These are phyloP conservation scores for Jasminum sambac DNA, from an alignment of 257 asterid genomes.

Conservation along the genomic window DNA sequence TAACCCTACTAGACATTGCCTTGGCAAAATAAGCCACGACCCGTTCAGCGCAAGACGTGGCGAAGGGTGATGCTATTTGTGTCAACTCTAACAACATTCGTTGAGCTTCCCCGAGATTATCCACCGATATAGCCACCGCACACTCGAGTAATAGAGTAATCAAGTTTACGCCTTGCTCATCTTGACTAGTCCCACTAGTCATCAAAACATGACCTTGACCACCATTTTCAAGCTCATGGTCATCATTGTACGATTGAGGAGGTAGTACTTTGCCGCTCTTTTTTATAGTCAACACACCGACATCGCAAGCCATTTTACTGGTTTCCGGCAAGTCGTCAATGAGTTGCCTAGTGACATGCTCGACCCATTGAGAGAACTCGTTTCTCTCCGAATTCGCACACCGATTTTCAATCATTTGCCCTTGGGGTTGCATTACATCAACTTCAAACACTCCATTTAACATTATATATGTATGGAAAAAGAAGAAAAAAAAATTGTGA, in stretches of 20 bases:
- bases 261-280: conserved; percentile 18
- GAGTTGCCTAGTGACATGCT: conserved; percentile 60
- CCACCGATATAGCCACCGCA: conserved; percentile 77
- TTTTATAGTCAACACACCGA: conserved; percentile 27
- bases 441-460: conserved; percentile 36
- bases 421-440: conserved; percentile 46
- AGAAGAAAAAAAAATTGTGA: not conserved
- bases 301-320: not conserved
- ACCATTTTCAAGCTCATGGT: conserved; percentile 15
- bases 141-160: conserved; percentile 60
- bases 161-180: conserved; percentile 46
- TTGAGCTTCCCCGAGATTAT: conserved; percentile 73
- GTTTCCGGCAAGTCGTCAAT: conserved; percentile 54
- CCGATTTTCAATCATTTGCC: conserved; percentile 27
- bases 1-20: conserved; percentile 72
- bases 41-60: conserved; percentile 60
- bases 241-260: conserved; percentile 14
- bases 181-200: conserved; percentile 8
- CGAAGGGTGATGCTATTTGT: conserved; percentile 62
- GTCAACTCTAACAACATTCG: conserved; percentile 64
- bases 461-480: conserved; percentile 14
- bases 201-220: not conserved
- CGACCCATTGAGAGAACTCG: conserved; percentile 76
- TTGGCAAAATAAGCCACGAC: conserved; percentile 70
- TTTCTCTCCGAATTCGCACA: conserved; percentile 26